Evolutionary conservation across 1,284 basidiomycete species (phyloP).

Genomic region (Ustilago lituana): DNA sequence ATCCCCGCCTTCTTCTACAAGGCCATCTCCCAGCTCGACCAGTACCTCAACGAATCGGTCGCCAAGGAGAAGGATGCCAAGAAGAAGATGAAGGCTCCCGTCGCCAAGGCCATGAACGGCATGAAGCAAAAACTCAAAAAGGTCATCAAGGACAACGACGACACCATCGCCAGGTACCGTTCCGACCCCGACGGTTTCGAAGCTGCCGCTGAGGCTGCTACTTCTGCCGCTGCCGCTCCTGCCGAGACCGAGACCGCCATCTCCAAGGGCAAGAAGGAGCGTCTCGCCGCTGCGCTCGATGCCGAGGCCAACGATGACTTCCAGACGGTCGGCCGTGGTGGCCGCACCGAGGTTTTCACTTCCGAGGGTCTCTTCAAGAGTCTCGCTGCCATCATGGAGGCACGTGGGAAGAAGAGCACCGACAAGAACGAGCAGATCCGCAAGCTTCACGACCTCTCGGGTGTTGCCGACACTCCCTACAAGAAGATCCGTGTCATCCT

Average conservation of each 20-base stretch:
- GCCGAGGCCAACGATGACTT: slow-evolving; percentile 77
- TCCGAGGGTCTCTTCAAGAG: slow-evolving; percentile 92
- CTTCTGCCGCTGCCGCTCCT: slow-evolving; percentile 69
- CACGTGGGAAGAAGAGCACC: slow-evolving; percentile 95
- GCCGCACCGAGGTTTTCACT: slow-evolving; percentile 83
- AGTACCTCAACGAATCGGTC: slow-evolving; percentile 78
- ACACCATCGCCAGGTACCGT: slow-evolving; percentile 80
- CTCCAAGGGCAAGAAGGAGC: slow-evolving; percentile 71
- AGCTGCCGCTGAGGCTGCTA: slow-evolving; percentile 70
- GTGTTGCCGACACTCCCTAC: slow-evolving; percentile 82
- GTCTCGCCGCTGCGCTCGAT: slow-evolving; percentile 57
- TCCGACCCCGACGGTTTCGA: slow-evolving; percentile 81
- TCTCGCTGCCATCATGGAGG: slow-evolving; percentile 89
- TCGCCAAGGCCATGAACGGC: slow-evolving; percentile 91
- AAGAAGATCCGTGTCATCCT: slow-evolving; percentile 93
- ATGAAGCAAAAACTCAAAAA: slow-evolving; percentile 98
- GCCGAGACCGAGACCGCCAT: slow-evolving; percentile 69
- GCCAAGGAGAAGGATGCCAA: slow-evolving; percentile 79
- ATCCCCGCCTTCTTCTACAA: slow-evolving; percentile 88
- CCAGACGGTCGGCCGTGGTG: slow-evolving; percentile 89
- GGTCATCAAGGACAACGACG: slow-evolving; percentile 86
- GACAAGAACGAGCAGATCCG: slow-evolving; percentile 94
- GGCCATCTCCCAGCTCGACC: slow-evolving; percentile 80
- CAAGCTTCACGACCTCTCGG: slow-evolving; percentile 86
- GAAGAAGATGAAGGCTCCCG: slow-evolving; percentile 96